Percentiles rank a stretch among this genome's conserved stretches.
phyloP scores from a whole-genome alignment of 2,329 filamentous ascomycete species.

The Orbilia javanica region DNA sequence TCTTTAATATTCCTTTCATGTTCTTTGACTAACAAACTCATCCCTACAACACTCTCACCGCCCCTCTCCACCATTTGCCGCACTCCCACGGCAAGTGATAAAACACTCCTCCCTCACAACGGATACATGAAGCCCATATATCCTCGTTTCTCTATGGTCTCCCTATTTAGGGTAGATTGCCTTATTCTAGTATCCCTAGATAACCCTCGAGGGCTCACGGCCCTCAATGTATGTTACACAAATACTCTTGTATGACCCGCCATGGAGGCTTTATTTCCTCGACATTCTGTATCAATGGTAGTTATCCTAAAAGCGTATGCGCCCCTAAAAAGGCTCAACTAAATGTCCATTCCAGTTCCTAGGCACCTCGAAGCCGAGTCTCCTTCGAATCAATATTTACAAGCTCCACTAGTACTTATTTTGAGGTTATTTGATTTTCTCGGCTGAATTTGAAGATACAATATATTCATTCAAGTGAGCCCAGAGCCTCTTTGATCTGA shows the following conservation, averaged over 20 bases:
- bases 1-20: constrained; percentile 23
- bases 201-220: neutral
- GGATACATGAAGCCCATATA: neutral
- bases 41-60: neutral
- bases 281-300: neutral
- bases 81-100: neutral
- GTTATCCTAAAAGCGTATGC: neutral
- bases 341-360: neutral
- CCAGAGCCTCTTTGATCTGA: neutral
- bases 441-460: no score
- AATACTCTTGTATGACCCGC: neutral
- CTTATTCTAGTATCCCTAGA: constrained; percentile 4
- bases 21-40: constrained; percentile 15
- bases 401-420: no score
- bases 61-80: neutral
- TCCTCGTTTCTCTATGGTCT: neutral
- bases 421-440: no score
- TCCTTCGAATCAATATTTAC: no score
- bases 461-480: neutral
- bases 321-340: neutral
- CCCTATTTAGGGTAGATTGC: neutral
- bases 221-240: constrained; percentile 3
- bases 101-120: neutral
- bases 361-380: no score
- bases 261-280: constrained; percentile 4